A percentile compares a stretch with the other conserved stretches of the same genome.
These are phyloP conservation scores for Anisodus tanguticus DNA, from an alignment of 257 asterid species.

Conservation along the genomic window DNA sequence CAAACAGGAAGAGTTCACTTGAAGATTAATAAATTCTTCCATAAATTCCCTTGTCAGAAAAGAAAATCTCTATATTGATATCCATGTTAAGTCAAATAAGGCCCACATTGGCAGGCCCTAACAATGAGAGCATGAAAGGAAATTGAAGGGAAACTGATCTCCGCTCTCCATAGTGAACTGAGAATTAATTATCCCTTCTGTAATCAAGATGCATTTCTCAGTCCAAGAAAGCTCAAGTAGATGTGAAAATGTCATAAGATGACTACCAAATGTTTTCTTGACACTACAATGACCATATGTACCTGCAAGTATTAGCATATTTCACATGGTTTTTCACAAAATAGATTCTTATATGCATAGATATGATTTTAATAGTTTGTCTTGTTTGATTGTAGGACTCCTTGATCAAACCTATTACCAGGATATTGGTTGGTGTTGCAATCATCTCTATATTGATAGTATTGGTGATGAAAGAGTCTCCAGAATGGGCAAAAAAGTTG, in stretches of 20 bases:
- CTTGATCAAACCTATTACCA: constrained; percentile 67
- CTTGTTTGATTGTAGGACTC: constrained; percentile 64
- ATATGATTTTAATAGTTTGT: constrained; percentile 26
- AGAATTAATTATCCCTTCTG: neutral
- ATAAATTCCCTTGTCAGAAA: neutral
- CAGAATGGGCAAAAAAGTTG: constrained; percentile 66
- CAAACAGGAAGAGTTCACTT: neutral
- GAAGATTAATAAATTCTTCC: neutral
- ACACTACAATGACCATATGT: constrained; percentile 13
- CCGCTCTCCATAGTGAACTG: neutral
- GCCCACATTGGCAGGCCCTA: neutral
- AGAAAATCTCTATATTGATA: neutral
- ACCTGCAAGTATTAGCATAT: constrained; percentile 22
- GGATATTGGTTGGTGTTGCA: constrained; percentile 64
- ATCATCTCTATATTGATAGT: constrained; percentile 54
- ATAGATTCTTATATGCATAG: neutral
- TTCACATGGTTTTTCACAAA: constrained; percentile 11
- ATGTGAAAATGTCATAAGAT: constrained; percentile 19
- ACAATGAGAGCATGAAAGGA: constrained; percentile 1
- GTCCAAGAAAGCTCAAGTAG: neutral
- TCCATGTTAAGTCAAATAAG: neutral
- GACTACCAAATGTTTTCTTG: neutral
- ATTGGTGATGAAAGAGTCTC: constrained; percentile 64
- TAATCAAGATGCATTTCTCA: neutral
- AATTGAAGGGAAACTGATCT: neutral